phyloP scores from a whole-genome alignment of 106 monocot genomes.

The Amphibolis antarctica region DNA sequence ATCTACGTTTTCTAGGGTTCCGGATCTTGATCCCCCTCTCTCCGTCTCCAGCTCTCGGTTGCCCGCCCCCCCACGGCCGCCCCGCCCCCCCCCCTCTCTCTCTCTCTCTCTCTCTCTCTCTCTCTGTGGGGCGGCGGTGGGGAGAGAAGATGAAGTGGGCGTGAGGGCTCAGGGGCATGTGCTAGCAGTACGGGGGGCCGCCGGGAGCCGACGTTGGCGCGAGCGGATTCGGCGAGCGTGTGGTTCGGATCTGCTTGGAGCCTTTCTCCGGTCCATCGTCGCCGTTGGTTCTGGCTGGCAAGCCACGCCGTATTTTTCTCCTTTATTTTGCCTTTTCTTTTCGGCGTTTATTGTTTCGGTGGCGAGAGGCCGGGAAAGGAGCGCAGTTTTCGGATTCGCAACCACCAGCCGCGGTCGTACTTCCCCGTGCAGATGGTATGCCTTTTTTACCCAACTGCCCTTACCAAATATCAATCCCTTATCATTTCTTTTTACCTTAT shows the following conservation, averaged over 20 bases:
- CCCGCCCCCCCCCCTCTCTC: neutral
- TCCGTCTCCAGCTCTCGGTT: too few species aligned
- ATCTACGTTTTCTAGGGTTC: neutral
- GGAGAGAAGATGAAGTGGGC: neutral
- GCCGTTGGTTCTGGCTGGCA: neutral
- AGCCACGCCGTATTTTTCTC: neutral
- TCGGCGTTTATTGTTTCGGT: neutral
- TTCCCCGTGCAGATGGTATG: too few species aligned
- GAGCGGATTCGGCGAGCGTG: neutral
- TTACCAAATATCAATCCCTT: too few species aligned
- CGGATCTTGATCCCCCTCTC: too few species aligned
- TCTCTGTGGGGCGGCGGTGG: neutral
- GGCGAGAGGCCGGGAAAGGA: too few species aligned
- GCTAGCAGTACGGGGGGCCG: neutral
- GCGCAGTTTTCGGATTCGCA: too few species aligned
- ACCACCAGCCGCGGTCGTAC: too few species aligned
- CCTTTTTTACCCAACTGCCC: too few species aligned
- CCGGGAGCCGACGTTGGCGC: neutral
- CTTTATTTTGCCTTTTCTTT: neutral
- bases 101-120: neutral
- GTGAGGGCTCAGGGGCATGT: neutral
- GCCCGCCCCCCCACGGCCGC: too few species aligned
- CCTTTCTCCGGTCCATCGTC: neutral
- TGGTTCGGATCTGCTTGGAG: neutral
- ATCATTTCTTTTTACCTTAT: too few species aligned